These are phyloP conservation scores for Rubia balearica DNA, from an alignment of 305 asterid species.

Conservation along the genomic window DNA sequence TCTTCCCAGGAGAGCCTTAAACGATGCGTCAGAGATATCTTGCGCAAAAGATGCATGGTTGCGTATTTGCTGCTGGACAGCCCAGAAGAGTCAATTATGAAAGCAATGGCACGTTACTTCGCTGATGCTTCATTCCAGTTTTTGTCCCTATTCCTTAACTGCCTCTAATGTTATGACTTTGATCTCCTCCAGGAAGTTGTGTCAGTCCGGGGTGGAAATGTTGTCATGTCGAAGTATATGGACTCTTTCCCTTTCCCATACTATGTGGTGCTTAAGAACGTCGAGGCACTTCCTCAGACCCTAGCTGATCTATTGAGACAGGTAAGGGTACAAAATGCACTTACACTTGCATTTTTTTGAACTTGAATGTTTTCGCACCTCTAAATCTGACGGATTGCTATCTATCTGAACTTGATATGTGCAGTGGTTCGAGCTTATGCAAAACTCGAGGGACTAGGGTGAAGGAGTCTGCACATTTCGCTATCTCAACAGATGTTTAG, in stretches of 20 bases:
- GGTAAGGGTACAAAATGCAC: constrained; percentile 30
- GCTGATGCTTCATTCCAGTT: not conserved
- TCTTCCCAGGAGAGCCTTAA: constrained; percentile 52
- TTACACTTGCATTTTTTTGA: not conserved
- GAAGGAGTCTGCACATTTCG: not conserved
- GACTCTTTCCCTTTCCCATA: constrained; percentile 89
- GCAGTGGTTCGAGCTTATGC: constrained; percentile 99
- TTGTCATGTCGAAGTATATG: constrained; percentile 43
- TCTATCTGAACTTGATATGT: constrained; percentile 6
- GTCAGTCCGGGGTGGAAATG: constrained; percentile 27
- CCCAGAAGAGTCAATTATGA: constrained; percentile 62
- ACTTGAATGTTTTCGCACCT: not conserved
- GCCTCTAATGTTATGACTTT: constrained; percentile 8
- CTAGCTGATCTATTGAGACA: constrained; percentile 91
- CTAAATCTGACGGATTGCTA: not conserved
- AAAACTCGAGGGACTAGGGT: constrained; percentile 37
- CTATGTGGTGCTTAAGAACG: constrained; percentile 73
- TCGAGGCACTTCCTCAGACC: constrained; percentile 83
- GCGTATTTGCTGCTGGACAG: constrained; percentile 78
- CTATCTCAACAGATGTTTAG: not conserved
- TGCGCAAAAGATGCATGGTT: constrained; percentile 77
- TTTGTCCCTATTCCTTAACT: not conserved
- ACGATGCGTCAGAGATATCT: constrained; percentile 59
- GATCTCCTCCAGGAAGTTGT: constrained; percentile 50
- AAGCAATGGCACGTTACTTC: constrained; percentile 34